A percentile compares a stretch with the other conserved stretches of the same genome.
Evolutionary conservation across 2,329 filamentous ascomycete species (phyloP).

Genomic region (Penicillium sp.): DNA sequence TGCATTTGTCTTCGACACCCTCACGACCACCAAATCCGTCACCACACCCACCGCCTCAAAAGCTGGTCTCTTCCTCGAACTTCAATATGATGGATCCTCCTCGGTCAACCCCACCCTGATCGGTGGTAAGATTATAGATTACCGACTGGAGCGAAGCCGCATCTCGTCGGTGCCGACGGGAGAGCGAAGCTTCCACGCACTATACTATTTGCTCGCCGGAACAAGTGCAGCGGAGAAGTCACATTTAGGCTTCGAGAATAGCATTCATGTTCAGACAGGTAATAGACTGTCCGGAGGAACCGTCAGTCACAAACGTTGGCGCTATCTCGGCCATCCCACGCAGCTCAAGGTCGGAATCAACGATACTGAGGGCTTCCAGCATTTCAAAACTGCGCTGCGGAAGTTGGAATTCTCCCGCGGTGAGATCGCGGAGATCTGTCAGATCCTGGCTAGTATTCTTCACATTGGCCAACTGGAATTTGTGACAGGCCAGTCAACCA

Average conservation of each 20-base stretch:
- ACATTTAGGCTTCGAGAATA: slow-evolving; percentile 68
- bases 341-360: slow-evolving; percentile 97
- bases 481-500: slow-evolving; percentile 74
- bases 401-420: slow-evolving; percentile 91
- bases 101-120: slow-evolving; percentile 82
- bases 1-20: slow-evolving; percentile 90
- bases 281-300: slow-evolving; percentile 56
- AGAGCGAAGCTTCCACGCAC: slow-evolving; percentile 91
- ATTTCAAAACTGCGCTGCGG: slow-evolving; percentile 92
- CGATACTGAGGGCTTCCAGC: slow-evolving; percentile 89
- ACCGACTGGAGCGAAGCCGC: slow-evolving; percentile 86
- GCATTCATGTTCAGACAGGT: slow-evolving; percentile 40
- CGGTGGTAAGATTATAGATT: slow-evolving; percentile 90
- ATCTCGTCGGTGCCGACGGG: slow-evolving; percentile 91
- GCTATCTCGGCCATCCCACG: slow-evolving; percentile 92
- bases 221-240: slow-evolving; percentile 87
- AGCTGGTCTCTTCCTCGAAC: slow-evolving; percentile 88
- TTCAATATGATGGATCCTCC: slow-evolving; percentile 91
- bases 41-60: slow-evolving; percentile 96
- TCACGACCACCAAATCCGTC: slow-evolving; percentile 95
- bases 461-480: slow-evolving; percentile 98
- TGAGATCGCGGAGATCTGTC: slow-evolving; percentile 95
- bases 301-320: slow-evolving; percentile 77
- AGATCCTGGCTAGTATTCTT: slow-evolving; percentile 88
- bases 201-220: slow-evolving; percentile 93